These are phyloP conservation scores for Chrysosporium queenslandicum DNA, from an alignment of 2,329 filamentous ascomycete species.

Conservation along the genomic window DNA sequence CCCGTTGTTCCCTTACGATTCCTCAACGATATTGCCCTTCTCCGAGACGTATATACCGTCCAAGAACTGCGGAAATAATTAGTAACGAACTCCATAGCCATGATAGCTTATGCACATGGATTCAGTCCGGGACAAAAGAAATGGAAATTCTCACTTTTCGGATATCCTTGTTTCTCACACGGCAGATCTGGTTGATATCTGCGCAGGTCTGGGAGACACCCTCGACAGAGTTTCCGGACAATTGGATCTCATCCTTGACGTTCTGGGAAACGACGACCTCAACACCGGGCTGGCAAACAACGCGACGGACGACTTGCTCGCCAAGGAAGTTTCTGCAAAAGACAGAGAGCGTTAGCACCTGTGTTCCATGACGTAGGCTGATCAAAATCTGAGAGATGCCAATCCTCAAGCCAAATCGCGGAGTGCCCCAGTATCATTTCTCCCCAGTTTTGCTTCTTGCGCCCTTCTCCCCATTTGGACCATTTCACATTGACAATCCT, in stretches of 20 bases:
- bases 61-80: constrained; percentile 61
- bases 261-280: constrained; percentile 79
- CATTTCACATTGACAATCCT: no score
- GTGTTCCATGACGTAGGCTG: not conserved
- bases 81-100: not conserved
- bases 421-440: not conserved
- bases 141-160: constrained; percentile 61
- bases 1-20: constrained; percentile 6
- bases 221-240: constrained; percentile 91
- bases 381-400: no score
- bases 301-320: constrained; percentile 96
- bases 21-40: constrained; percentile 75
- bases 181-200: constrained; percentile 99
- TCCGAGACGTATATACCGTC: constrained; percentile 99
- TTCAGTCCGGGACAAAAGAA: not conserved
- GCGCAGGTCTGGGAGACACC: constrained; percentile 94
- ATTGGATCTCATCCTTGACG: constrained; percentile 95
- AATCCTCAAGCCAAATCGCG: not conserved
- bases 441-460: not conserved
- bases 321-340: constrained; percentile 81
- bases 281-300: constrained; percentile 82
- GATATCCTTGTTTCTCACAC: constrained; percentile 99
- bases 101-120: not conserved
- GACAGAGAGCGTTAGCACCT: not conserved
- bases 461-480: not conserved